These are phyloP conservation scores for Evernia prunastri DNA, from an alignment of 495 filamentous ascomycete genomes.

Conservation along the genomic window DNA sequence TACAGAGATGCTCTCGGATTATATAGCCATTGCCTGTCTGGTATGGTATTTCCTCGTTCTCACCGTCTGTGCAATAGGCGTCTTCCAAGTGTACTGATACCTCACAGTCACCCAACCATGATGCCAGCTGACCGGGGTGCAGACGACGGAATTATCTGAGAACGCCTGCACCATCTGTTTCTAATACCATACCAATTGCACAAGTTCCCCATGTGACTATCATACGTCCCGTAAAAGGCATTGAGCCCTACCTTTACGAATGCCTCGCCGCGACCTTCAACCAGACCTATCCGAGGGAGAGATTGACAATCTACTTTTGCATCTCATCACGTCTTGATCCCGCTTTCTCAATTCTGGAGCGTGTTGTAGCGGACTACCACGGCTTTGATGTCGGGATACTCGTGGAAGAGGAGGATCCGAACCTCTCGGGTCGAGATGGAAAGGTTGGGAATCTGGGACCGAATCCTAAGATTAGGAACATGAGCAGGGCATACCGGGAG, in stretches of 20 bases:
- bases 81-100: slow-evolving; percentile 51
- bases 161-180: slow-evolving; percentile 34
- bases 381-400: slow-evolving; percentile 65
- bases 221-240: slow-evolving; percentile 88
- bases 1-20: not conserved
- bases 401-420: slow-evolving; percentile 84
- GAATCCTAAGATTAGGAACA: slow-evolving; percentile 96
- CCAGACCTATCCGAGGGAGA: slow-evolving; percentile 70
- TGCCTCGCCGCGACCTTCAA: slow-evolving; percentile 87
- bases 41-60: slow-evolving; percentile 54
- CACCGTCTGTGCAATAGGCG: slow-evolving; percentile 51
- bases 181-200: slow-evolving; percentile 25
- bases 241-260: slow-evolving; percentile 84
- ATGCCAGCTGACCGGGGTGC: slow-evolving; percentile 22
- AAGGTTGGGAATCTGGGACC: slow-evolving; percentile 65
- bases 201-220: slow-evolving; percentile 76
- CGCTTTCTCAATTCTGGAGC: slow-evolving; percentile 64
- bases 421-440: slow-evolving; percentile 49
- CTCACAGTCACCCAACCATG: slow-evolving; percentile 20
- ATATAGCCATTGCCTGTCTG: slow-evolving; percentile 45
- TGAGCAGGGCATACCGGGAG: slow-evolving; percentile 93
- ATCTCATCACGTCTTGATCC: slow-evolving; percentile 72
- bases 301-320: slow-evolving; percentile 78
- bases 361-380: slow-evolving; percentile 64
- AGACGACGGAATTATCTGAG: slow-evolving; percentile 44